These are phyloP conservation scores for Cladosporium sp. DNA, from an alignment of 2,329 filamentous ascomycete genomes.

Conservation along the genomic window DNA sequence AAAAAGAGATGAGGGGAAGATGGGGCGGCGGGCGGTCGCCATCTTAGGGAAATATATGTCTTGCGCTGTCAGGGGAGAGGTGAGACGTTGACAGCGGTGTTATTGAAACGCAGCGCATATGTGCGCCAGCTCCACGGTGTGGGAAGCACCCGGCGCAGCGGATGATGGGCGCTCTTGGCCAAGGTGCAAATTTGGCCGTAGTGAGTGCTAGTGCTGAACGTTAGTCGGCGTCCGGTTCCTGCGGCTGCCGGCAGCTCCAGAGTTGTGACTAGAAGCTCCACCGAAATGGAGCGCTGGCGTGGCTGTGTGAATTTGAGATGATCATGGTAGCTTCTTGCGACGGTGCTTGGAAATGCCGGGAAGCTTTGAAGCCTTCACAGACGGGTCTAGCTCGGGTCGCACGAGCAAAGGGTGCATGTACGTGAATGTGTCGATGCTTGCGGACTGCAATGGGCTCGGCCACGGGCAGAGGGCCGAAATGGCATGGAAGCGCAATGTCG, in stretches of 20 bases:
- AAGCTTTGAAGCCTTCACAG: background rate
- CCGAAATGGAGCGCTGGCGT: background rate
- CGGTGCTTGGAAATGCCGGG: too few relatives aligned
- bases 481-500: background rate
- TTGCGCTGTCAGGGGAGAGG: background rate
- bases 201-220: background rate
- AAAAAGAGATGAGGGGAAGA: constrained; percentile 9
- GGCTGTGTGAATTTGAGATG: background rate
- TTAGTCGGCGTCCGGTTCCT: background rate
- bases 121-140: constrained; percentile 7
- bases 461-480: background rate
- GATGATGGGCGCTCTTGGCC: background rate
- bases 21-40: constrained; percentile 1
- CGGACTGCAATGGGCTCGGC: background rate
- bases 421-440: background rate
- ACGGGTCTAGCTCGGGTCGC: background rate
- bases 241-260: constrained; percentile 4
- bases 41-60: constrained; percentile 10
- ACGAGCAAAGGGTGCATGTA: background rate
- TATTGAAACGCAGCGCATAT: constrained; percentile 8
- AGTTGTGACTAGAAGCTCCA: constrained; percentile 7
- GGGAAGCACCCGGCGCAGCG: constrained; percentile 4
- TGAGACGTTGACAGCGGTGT: constrained; percentile 6
- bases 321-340: background rate
- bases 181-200: constrained; percentile 8